Evolutionary conservation across 2,329 filamentous ascomycete species (phyloP).

Genomic region (Thielaviopsis ethacetica): DNA sequence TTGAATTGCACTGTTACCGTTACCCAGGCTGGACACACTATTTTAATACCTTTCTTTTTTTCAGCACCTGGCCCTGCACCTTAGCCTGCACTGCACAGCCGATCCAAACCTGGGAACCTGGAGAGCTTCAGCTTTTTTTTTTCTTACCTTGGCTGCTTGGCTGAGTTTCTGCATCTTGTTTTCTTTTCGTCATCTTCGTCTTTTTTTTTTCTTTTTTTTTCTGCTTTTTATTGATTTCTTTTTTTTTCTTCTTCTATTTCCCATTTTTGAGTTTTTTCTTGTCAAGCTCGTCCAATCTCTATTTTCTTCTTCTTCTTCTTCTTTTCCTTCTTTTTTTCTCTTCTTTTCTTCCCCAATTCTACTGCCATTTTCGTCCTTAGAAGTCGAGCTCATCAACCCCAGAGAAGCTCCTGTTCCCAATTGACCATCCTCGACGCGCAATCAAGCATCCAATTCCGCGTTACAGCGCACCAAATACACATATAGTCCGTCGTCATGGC

Average conservation of each 20-base stretch:
- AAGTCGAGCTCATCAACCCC: background rate
- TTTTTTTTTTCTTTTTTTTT: background rate
- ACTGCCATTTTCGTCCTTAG: background rate
- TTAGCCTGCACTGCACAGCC: background rate
- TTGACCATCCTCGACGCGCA: background rate
- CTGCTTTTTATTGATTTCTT: background rate
- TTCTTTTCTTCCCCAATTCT: constrained; percentile 1
- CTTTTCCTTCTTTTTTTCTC: constrained; percentile 8
- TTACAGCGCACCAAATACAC: background rate
- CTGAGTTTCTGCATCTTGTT: background rate
- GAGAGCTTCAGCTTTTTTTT: constrained; percentile 10
- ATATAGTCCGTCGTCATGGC: constrained; percentile 27
- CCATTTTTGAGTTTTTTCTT: constrained; percentile 11
- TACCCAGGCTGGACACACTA: no score
- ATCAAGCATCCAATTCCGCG: background rate
- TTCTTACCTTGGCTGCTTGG: background rate
- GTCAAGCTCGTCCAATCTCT: constrained; percentile 13
- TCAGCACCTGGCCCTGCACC: background rate
- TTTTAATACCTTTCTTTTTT: no score
- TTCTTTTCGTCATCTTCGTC: background rate
- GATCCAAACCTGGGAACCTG: background rate
- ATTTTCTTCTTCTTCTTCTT: constrained; percentile 6
- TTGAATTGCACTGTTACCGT: constrained; percentile 1
- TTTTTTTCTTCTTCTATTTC: background rate
- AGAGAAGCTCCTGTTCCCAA: background rate